These are phyloP conservation scores for Sphaerobolus stellatus DNA, from an alignment of 1,284 basidiomycete species.

Conservation along the genomic window DNA sequence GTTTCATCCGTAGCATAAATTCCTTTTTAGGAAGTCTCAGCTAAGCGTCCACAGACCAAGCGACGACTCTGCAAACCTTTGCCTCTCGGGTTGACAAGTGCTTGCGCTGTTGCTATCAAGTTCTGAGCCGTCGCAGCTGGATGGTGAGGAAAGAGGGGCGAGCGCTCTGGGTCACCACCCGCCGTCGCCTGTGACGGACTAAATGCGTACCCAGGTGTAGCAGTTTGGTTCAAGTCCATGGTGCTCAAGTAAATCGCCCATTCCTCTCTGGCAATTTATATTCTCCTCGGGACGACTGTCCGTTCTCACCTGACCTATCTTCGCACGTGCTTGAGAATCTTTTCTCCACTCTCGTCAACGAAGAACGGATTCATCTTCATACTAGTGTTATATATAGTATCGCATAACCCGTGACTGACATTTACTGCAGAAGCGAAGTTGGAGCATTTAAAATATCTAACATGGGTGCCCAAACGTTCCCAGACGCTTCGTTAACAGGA, in stretches of 20 bases:
- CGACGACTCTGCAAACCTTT: constrained; percentile 23
- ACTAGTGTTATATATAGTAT: background rate
- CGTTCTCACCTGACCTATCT: background rate
- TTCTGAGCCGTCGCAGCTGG: constrained; percentile 40
- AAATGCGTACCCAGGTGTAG: constrained; percentile 19
- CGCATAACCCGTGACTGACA: too few species aligned
- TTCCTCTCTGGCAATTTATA: background rate
- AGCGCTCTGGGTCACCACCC: too few species aligned
- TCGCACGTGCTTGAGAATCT: background rate
- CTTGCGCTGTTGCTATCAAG: constrained; percentile 42
- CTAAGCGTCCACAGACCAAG: background rate
- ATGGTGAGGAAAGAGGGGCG: constrained; percentile 43
- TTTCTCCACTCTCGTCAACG: background rate
- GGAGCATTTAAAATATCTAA: too few species aligned
- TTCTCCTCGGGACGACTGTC: background rate
- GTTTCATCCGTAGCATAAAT: constrained; percentile 57
- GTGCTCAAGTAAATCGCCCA: background rate
- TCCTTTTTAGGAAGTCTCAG: too few species aligned
- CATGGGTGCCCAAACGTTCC: too few species aligned
- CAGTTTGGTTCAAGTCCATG: constrained; percentile 11
- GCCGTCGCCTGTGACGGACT: background rate
- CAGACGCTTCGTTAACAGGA: too few species aligned
- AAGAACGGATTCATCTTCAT: background rate
- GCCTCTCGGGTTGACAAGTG: constrained; percentile 46
- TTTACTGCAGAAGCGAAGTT: too few species aligned